Evolutionary conservation across 2,329 filamentous ascomycete species (phyloP), one percentile per base, ranked within the genome.

Genomic region (Lecanoromycetidae sp.): DNA sequence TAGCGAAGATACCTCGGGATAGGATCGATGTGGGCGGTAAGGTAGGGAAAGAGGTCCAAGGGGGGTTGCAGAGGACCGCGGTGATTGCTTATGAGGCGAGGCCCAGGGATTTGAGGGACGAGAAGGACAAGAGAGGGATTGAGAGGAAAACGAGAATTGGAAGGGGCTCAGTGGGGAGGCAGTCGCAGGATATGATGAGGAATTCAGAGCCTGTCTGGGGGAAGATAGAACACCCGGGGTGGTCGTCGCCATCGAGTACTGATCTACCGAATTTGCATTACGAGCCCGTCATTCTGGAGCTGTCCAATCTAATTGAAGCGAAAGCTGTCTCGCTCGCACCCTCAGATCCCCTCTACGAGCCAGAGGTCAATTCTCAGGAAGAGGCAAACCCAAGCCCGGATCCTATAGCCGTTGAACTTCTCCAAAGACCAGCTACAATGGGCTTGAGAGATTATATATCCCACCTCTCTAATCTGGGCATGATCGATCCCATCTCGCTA

Each of bases 301-400:
- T 98, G 20, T 86, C 88, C 1, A 82, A 93, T 59, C 72, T 96
- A 23, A 84, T 96, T 53, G 90, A 96, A 67, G 90, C 86, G 8
- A 90, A 90, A 62, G 90, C 87, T 1, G 78, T 95, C n/a, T 87
- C 85, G 0, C 74, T 94, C 30, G 86, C 84, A 0, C 86, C 81
- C 25, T 69, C 71, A 0, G 71, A 74, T 54, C 70, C 72, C 3
- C 62, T 66, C 3, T 57, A 60, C 63, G 58, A 27, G 68, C 66
- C 15, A 57, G 57, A 15, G 63, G 63, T 3, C 2, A n/a, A 22
- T 4, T 9, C 52, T 10, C 48, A 67, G 65, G 13, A 59, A 50
- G 53, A 62, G 42, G 46, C 63, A 55, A 22, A 27, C 12, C 54
- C 63, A 51, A 46, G 71, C 19, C 74, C 84, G 2, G 81, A 88